Conservation (phyloP, 2,329 filamentous ascomycete species). For the Aurifilum marmelostoma region DNA sequence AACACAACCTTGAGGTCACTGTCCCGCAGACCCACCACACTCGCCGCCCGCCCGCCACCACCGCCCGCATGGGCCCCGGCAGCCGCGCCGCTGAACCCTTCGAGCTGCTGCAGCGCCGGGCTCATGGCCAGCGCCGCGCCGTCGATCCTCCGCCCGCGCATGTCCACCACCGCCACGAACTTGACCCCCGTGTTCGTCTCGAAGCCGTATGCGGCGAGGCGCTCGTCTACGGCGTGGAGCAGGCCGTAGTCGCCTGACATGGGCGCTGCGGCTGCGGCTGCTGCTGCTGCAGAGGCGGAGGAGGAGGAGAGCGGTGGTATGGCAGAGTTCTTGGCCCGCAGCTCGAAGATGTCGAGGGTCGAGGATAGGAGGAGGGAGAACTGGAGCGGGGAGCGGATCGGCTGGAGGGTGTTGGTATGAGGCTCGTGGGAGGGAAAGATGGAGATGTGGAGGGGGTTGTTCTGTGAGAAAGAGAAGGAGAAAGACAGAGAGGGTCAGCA, state of each 20-base stretch:
- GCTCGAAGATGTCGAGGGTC: slow-evolving; percentile 91
- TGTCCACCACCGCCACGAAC: slow-evolving; percentile 88
- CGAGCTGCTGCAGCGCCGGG: slow-evolving; percentile 22
- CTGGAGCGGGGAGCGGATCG: slow-evolving; percentile 75
- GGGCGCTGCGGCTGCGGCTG: slow-evolving; percentile 35
- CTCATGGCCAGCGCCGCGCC: slow-evolving; percentile 31
- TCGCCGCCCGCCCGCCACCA: slow-evolving; percentile 33
- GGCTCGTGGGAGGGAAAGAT: slow-evolving; percentile 78
- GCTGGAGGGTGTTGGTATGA: slow-evolving; percentile 50
- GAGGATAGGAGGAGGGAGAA: slow-evolving; percentile 90
- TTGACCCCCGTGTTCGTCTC: slow-evolving; percentile 94
- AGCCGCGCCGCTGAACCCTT: slow-evolving; percentile 6
- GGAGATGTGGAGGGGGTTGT: slow-evolving; percentile 92
- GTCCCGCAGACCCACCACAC: slow-evolving; percentile 73
- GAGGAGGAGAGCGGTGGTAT: background rate
- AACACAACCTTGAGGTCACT: slow-evolving; percentile 92
- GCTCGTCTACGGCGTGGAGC: slow-evolving; percentile 90
- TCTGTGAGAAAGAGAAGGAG: slow-evolving; percentile 55
- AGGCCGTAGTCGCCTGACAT: slow-evolving; percentile 86
- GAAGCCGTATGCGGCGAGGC: slow-evolving; percentile 92
- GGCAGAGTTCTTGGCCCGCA: slow-evolving; percentile 66
- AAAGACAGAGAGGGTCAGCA: background rate
- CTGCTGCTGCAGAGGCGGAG: slow-evolving; percentile 49
- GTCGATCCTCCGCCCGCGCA: slow-evolving; percentile 69
- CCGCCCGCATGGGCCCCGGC: background rate